These are phyloP conservation scores for Tuber magnatum DNA, from an alignment of 495 filamentous ascomycete species.

Conservation along the genomic window DNA sequence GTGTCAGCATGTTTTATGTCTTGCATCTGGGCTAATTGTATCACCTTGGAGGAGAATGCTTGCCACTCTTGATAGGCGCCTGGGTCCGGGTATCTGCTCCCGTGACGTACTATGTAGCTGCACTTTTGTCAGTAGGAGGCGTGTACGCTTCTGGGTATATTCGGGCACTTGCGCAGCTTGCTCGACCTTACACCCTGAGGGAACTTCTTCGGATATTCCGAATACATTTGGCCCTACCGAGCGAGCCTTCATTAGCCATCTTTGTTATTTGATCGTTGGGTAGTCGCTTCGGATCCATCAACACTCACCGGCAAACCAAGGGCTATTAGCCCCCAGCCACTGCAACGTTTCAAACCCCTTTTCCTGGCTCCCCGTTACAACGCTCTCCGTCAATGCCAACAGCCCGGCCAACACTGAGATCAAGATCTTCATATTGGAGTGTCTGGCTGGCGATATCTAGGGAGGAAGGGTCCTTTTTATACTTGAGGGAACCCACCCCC, in stretches of 20 bases:
- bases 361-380: too few species aligned
- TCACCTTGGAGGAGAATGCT: constrained; percentile 45
- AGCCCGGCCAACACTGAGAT: too few species aligned
- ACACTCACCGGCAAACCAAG: constrained; percentile 48
- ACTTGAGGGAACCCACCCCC: too few species aligned
- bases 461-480: too few species aligned
- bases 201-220: constrained; percentile 46
- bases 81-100: constrained; percentile 52
- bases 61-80: constrained; percentile 52
- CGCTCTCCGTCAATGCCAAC: too few species aligned
- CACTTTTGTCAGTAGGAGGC: not conserved
- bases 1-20: constrained; percentile 16
- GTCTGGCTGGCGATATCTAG: too few species aligned
- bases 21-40: constrained; percentile 43
- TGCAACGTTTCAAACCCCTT: constrained; percentile 32
- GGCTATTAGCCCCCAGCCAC: constrained; percentile 51
- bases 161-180: not conserved
- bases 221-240: constrained; percentile 53
- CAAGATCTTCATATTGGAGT: too few species aligned
- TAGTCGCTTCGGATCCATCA: not conserved
- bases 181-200: constrained; percentile 4
- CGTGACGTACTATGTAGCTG: constrained; percentile 50
- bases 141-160: not conserved
- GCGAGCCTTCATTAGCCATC: not conserved
- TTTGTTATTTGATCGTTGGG: not conserved